Evolutionary conservation across 2,329 filamentous ascomycete genomes (phyloP).

Genomic region (Cercospora beticola): DNA sequence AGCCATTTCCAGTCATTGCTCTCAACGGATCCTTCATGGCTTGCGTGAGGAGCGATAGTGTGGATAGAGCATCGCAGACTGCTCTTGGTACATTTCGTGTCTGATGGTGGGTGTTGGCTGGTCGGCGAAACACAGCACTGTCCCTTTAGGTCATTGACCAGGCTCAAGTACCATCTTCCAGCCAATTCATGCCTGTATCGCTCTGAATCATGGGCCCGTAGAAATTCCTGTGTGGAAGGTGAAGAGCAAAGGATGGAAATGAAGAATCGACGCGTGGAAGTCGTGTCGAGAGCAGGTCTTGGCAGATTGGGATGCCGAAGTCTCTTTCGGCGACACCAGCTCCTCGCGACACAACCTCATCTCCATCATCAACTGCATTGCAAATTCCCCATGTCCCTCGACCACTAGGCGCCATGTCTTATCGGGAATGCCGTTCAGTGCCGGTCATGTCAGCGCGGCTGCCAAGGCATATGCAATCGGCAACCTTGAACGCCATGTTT

Average conservation of each 20-base stretch:
- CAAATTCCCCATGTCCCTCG: neutral
- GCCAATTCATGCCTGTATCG: neutral
- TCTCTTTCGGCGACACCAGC: neutral
- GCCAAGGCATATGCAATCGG: constrained; percentile 1
- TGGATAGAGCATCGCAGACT: neutral
- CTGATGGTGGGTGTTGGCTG: neutral
- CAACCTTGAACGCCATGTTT: constrained; percentile 7
- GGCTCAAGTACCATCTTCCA: neutral
- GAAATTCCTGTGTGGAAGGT: neutral
- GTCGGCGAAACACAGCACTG: neutral
- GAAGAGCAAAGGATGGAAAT: neutral
- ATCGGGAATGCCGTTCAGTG: neutral
- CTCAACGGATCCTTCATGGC: too few species aligned
- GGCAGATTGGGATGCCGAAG: neutral
- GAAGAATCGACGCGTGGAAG: neutral
- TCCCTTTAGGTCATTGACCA: neutral
- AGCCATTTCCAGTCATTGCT: too few species aligned
- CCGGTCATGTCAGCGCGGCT: neutral
- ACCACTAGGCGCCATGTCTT: neutral
- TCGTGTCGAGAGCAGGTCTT: neutral
- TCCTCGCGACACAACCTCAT: neutral
- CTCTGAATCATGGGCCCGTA: neutral
- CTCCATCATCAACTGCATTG: neutral
- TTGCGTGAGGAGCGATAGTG: too few species aligned
- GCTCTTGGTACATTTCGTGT: neutral